Base-by-base conservation (phyloP, 2,329 filamentous ascomycete genomes). In the Phoma sp. region DNA sequence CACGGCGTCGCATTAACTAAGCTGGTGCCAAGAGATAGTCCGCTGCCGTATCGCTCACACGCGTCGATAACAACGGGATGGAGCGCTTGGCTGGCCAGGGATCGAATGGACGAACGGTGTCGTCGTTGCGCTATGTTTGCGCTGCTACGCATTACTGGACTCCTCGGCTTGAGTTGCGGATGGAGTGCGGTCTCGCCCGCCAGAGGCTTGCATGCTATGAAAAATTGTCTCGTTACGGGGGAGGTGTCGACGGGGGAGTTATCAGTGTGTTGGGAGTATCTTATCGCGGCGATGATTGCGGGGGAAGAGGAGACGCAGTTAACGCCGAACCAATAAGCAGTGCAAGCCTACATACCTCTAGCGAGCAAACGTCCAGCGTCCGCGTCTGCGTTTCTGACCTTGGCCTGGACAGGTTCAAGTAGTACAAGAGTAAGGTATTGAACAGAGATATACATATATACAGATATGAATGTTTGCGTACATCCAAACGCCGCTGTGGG, bases 221-320 rank as follows among this genome's bases (percentile, higher is more conserved):
- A 35, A 25, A 40, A 8, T 13, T 22, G 37, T 50, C 35, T 29
- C 40, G 40, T 36, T n/a, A 49, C 51, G 40, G 17, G 17, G 17
- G 22, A 37, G 33, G 33, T 15, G 7, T 39, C 38, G 19, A 39
- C 44, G 43, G 19, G 43, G 37, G 37, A 37, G 35, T 45, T 55
- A 55, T 55, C 52, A 44, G 38, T 55, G 32, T 37, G 25, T 43
- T 55, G 39, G 44, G 51, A 15, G 35, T 45, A 55, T 45, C 52
- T 50, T 50, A 55, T 55, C 52, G 38, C 19, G 36, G 36, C 17
- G 6, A 19, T 41, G 46, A 36, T 29, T 49, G 52, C 31, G 52
- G 52, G 40, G 52, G 25, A 40, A 10, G 37, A 43, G n/a, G 45
- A 33, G 31, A 27, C 41, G 52, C 45, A 25, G 9, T 38, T 36